Evolutionary conservation across 1,284 basidiomycete species (phyloP).

Genomic region (Rhodotorula sp.): DNA sequence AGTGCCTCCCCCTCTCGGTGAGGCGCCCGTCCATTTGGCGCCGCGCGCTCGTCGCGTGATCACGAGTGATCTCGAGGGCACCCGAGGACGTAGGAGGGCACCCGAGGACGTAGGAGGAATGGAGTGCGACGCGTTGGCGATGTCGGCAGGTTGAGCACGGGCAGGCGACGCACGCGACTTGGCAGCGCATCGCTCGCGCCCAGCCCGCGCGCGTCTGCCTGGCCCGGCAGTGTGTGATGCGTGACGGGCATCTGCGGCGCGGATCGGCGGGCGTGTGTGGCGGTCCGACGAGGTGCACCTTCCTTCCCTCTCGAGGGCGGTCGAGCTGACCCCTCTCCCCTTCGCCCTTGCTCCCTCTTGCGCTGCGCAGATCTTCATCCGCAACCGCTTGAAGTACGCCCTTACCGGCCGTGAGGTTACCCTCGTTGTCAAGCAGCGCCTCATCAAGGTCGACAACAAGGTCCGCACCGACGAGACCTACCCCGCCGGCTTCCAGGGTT

Average conservation of each 20-base stretch:
- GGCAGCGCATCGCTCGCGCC: not conserved
- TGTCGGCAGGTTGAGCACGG: not conserved
- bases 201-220: too few species aligned
- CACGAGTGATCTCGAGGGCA: not conserved
- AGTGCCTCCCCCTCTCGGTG: constrained; percentile 69
- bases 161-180: not conserved
- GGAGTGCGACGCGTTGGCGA: not conserved
- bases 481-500: constrained; percentile 96
- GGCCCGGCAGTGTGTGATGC: not conserved
- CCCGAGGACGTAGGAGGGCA: not conserved
- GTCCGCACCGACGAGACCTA: constrained; percentile 97
- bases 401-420: constrained; percentile 95
- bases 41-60: not conserved
- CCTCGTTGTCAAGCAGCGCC: constrained; percentile 89
- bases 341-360: not conserved
- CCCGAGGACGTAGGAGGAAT: not conserved
- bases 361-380: constrained; percentile 89
- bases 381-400: constrained; percentile 99
- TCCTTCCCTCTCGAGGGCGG: not conserved
- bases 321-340: not conserved
- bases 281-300: not conserved
- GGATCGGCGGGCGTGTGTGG: not conserved
- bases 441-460: constrained; percentile 99
- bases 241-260: not conserved
- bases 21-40: constrained; percentile 16